These are phyloP conservation scores for Rhynchosporium secalis DNA, from an alignment of 2,329 filamentous ascomycete species.

Conservation along the genomic window DNA sequence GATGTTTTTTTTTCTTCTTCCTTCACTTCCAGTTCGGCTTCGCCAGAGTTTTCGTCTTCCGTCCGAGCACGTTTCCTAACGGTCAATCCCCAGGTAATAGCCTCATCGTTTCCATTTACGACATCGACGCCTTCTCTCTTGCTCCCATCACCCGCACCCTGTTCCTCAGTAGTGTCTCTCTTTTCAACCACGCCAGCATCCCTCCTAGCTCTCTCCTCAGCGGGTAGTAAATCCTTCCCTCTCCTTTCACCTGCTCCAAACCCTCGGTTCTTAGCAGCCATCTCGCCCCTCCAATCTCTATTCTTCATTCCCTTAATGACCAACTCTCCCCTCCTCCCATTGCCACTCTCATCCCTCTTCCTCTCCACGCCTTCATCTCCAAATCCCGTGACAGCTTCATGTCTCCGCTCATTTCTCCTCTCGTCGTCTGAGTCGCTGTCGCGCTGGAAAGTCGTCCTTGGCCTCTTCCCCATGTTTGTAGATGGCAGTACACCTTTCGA, in stretches of 20 bases:
- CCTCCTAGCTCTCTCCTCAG: conserved; percentile 44
- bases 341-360: conserved; percentile 30
- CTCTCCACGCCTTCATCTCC: conserved; percentile 48
- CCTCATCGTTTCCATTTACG: conserved; percentile 46
- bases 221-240: conserved; percentile 57
- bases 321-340: conserved; percentile 43
- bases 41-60: conserved; percentile 22
- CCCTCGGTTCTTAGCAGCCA: conserved; percentile 41
- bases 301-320: conserved; percentile 61
- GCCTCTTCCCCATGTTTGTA: conserved; percentile 44
- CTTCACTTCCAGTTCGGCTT: conserved; percentile 14
- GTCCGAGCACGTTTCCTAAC: conserved; percentile 44
- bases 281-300: conserved; percentile 62
- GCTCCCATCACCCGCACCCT: conserved; percentile 39
- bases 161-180: conserved; percentile 31
- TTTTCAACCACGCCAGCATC: conserved; percentile 22
- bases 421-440: conserved; percentile 54
- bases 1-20: conserved; percentile 18
- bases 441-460: conserved; percentile 49
- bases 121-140: conserved; percentile 45
- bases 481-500: conserved; percentile 28
- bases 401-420: conserved; percentile 31
- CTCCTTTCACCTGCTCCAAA: conserved; percentile 31
- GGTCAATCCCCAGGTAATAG: conserved; percentile 49
- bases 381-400: conserved; percentile 53